phyloP scores from a whole-genome alignment of 345 rosid species.

The Salix viminalis region DNA sequence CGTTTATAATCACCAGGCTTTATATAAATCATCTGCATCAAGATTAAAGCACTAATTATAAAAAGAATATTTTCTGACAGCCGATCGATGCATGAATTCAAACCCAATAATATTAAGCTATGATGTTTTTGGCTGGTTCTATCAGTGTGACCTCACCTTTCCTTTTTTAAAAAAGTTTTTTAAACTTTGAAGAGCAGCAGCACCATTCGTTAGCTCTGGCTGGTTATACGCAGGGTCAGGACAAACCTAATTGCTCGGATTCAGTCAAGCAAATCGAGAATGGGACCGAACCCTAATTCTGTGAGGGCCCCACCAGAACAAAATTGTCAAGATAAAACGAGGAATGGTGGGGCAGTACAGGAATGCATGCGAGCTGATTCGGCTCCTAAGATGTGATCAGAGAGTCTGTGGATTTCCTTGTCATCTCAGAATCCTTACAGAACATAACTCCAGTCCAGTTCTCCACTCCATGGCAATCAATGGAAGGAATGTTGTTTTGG shows the following conservation, averaged over 20 bases:
- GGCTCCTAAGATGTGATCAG: background rate
- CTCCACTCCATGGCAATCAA: background rate
- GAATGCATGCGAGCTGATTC: background rate
- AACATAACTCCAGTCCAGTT: background rate
- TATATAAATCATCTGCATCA: too few relatives aligned
- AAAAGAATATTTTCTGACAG: too few relatives aligned
- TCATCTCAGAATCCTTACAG: background rate
- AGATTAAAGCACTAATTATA: too few relatives aligned
- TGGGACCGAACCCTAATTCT: slow-evolving; percentile 9
- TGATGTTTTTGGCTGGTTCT: too few relatives aligned
- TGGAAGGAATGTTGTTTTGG: background rate
- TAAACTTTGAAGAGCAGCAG: too few relatives aligned
- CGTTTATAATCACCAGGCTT: too few relatives aligned
- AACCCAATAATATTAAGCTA: background rate
- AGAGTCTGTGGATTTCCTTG: slow-evolving; percentile 1
- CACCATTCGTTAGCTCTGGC: too few relatives aligned
- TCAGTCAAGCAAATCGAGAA: background rate
- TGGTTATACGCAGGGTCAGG: too few relatives aligned
- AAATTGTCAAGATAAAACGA: background rate
- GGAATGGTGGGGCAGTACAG: slow-evolving; percentile 11
- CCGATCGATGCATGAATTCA: too few relatives aligned
- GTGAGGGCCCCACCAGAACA: background rate
- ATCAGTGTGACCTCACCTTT: too few relatives aligned
- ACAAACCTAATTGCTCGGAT: background rate
- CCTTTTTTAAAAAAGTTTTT: too few relatives aligned